Evolutionary conservation across 352 stramenopile species (phyloP).

Genomic region (Phytophthora pluvialis): DNA sequence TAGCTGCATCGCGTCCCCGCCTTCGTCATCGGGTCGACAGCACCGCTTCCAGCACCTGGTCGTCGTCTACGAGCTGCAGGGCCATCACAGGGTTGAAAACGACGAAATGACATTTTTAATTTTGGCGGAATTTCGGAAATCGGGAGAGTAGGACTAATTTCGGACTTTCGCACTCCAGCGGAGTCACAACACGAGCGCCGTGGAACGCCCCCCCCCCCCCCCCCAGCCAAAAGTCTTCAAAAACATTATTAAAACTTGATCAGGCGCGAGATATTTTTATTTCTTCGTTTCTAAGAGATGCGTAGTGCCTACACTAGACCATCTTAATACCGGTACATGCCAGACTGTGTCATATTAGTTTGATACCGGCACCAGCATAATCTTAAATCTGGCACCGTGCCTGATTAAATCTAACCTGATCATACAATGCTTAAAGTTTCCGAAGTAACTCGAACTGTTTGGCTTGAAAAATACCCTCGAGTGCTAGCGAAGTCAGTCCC

Average conservation of each 20-base stretch:
- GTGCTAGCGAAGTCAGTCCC: conserved; percentile 3
- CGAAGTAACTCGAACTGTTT: conserved; percentile 3
- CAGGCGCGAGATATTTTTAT: too few relatives aligned
- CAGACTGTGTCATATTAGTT: too few relatives aligned
- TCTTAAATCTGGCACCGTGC: background rate
- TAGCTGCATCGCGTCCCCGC: background rate
- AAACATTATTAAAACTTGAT: too few relatives aligned
- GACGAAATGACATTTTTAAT: conserved; percentile 13
- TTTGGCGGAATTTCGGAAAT: too few relatives aligned
- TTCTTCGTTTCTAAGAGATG: too few relatives aligned
- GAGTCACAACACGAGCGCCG: too few relatives aligned
- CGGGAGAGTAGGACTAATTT: too few relatives aligned
- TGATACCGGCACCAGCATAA: background rate
- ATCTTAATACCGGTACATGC: too few relatives aligned
- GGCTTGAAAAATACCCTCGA: conserved; percentile 11
- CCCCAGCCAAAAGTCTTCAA: too few relatives aligned
- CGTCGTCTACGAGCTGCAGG: conserved; percentile 32
- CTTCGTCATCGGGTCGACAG: conserved; percentile 28
- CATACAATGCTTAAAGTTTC: background rate
- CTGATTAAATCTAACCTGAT: background rate
- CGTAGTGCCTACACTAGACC: too few relatives aligned
- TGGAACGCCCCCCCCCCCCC: too few relatives aligned
- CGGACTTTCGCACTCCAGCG: too few relatives aligned
- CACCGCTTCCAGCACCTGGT: conserved; percentile 26
- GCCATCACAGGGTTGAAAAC: conserved; percentile 18